Percentiles rank a stretch among this genome's conserved stretches.
These are phyloP conservation scores for Aspergillus bridgeri DNA, from an alignment of 495 filamentous ascomycete species.

Conservation along the genomic window DNA sequence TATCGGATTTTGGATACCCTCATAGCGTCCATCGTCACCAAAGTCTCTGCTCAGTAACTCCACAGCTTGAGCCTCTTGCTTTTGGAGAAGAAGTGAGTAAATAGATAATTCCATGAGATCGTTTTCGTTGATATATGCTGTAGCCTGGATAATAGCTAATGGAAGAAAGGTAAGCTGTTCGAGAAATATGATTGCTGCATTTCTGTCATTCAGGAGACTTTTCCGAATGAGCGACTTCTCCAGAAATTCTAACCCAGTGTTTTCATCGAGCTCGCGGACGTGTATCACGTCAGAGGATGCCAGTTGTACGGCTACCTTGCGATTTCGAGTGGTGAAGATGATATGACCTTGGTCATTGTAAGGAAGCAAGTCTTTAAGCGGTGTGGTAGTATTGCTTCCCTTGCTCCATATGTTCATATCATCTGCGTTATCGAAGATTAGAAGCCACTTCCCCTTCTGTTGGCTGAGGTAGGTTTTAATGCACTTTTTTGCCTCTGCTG, in stretches of 20 bases:
- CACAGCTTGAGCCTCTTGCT: constrained; percentile 28
- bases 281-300: constrained; percentile 17
- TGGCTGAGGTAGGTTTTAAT: constrained; percentile 27
- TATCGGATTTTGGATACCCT: constrained; percentile 34
- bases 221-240: constrained; percentile 19
- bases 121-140: constrained; percentile 47
- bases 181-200: constrained; percentile 26
- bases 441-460: constrained; percentile 25
- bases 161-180: constrained; percentile 38
- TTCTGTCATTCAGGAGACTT: constrained; percentile 18
- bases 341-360: constrained; percentile 34
- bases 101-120: constrained; percentile 10
- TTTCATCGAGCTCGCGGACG: constrained; percentile 17
- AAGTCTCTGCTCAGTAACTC: constrained; percentile 38
- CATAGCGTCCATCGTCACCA: constrained; percentile 34
- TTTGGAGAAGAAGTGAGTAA: constrained; percentile 30
- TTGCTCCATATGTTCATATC: constrained; percentile 20
- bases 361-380: constrained; percentile 36
- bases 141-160: constrained; percentile 47
- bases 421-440: constrained; percentile 38
- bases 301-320: constrained; percentile 20
- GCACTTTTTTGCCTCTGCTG: constrained; percentile 19
- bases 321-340: constrained; percentile 30
- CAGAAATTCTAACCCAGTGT: constrained; percentile 16
- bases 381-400: neutral